Base-by-base conservation (phyloP, 225 moss, liverwort and hornwort genomes). In the Straminergon stramineum region DNA sequence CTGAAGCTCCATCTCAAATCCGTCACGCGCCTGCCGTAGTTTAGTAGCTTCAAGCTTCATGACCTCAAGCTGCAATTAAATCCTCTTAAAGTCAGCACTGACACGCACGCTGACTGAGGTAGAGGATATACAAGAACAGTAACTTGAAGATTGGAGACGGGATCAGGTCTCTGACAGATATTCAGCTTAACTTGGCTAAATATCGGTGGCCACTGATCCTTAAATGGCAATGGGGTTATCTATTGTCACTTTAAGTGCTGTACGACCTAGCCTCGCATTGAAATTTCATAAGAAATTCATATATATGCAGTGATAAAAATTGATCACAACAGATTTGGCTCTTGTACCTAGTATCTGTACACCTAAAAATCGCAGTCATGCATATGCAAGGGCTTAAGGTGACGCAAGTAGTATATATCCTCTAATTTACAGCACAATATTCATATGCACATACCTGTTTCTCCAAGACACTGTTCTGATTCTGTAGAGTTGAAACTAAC, bases 1-100 rank as follows among this genome's bases (percentile, higher is more conserved):
- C 86, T 91, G 90, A 45, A 93, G 89, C 81, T 90, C 93, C 90
- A 91, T 91, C 61, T 87, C 93, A 45, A 91, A 75, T 20, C 85
- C 89, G 61, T 91, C 90, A 41, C 91, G 79, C 16, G 83, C 84
- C 63, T 90, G 90, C 56, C 75, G 80, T 11, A 84, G 51, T 76
- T 84, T 88, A 32, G 89, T 81, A 79, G 70, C 75, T 86, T 93
- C 93, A 65, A 66, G 51, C 70, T 91, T 90, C 82, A 81, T 84
- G 34, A 69, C 27, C 71, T 87, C 90, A 27, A 91, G 75, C 93
- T 93, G 89, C 80, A 86, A 90, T 62, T 39, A 48, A 80, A 75
- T 23, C 24, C 89, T 53, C 30, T 62, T 37, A 2, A 73, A 82
- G 82, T 91, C 82, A 91, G 86, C 31, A 65, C 26, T 75, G 41